Evolutionary conservation across 768 basidiomycete species (phyloP), one percentile per base, ranked within the genome.

Genomic region (Lactarius sp.): DNA sequence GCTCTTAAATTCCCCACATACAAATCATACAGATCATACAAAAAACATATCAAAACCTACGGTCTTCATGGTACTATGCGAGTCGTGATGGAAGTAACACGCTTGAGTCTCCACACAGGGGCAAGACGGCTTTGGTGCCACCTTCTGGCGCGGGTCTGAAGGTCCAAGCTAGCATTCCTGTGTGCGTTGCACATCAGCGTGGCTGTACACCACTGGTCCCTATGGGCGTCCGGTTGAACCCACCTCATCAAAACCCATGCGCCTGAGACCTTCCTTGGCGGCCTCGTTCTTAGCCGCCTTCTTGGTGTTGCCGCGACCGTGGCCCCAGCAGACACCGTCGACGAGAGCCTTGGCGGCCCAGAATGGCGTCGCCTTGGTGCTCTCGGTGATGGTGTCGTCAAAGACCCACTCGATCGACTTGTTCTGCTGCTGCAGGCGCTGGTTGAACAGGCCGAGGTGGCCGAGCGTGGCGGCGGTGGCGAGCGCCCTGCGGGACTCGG

Each of bases 361-460:
- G 65, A 89, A 81, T 2, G 90, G 88, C 27, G 89, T 92, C n/a
- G 85, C 81, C 70, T 78, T 81, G 37, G 79, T 83, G 27, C 80
- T 80, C 56, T 78, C 74, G 47, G 75, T 73, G 14, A 67, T 72
- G n/a, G 73, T 72, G 31, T 84, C 82, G 33, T 79, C 75, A 70
- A 86, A 90, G 12, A 82, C 73, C 90, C 90, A 92, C 74, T 92
- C 88, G 64, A 92, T 80, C 56, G 73, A 70, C 57, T 77, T 78
- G 69, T 77, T 78, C 33, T 71, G 68, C 73, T 83, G 87, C 74
- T 88, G 85, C 59, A 92, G 72, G 61, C 82, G 77, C 75, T 92
- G 90, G 71, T 92, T 92, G 79, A 92, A 91, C 58, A 92, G 74
- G 42, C 87, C 86, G 12, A 92, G 81, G 70, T 92, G 86, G 4